These are phyloP conservation scores for Benincasa hispida DNA, from an alignment of 306 rosid genomes.

Conservation along the genomic window DNA sequence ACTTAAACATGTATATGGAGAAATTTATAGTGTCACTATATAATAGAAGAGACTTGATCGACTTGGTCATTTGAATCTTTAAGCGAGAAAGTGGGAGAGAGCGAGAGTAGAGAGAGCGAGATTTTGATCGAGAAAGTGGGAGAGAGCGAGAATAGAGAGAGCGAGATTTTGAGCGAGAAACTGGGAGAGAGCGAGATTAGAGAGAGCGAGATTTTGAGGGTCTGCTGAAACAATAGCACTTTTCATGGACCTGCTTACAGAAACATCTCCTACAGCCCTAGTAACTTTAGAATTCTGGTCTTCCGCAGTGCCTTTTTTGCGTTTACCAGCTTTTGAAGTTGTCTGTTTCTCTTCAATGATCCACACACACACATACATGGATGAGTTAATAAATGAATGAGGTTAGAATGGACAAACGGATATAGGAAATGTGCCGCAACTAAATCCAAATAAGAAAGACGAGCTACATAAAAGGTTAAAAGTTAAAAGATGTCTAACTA, in stretches of 20 bases:
- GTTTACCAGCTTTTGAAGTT: constrained; percentile 60
- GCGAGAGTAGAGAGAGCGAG: too few relatives aligned
- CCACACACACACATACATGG: background rate
- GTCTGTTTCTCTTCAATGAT: constrained; percentile 1
- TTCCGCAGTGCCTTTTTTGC: constrained; percentile 33
- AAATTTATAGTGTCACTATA: too few relatives aligned
- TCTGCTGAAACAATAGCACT: constrained; percentile 14
- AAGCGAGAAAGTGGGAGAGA: too few relatives aligned
- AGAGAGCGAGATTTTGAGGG: too few relatives aligned
- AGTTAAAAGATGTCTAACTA: background rate
- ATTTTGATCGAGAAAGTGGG: too few relatives aligned
- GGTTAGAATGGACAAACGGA: constrained; percentile 44
- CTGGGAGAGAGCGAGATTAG: too few relatives aligned
- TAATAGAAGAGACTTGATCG: too few relatives aligned
- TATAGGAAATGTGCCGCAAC: constrained; percentile 29
- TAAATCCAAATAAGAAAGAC: background rate
- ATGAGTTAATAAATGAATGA: constrained; percentile 3
- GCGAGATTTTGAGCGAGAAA: too few relatives aligned
- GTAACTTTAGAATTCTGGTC: constrained; percentile 52
- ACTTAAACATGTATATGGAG: too few relatives aligned
- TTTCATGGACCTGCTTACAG: constrained; percentile 31
- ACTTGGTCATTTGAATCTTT: too few relatives aligned
- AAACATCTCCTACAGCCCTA: constrained; percentile 44
- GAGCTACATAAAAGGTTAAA: background rate
- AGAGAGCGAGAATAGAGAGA: too few relatives aligned